phyloP scores from a whole-genome alignment of 208 protist species.

The Acanthamoeba sp. region DNA sequence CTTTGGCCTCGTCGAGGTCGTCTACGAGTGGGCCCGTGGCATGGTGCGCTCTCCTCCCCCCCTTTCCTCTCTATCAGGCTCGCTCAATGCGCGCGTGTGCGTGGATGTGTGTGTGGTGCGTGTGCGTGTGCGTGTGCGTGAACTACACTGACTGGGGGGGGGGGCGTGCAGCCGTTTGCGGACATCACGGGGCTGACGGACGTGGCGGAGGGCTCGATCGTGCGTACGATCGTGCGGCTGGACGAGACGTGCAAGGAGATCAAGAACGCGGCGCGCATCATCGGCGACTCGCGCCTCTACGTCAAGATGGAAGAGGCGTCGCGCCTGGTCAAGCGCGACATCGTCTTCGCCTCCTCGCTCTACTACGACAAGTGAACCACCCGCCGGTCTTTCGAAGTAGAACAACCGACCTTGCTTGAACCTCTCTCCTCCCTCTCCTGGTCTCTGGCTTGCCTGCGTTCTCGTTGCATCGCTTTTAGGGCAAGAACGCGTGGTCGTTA shows the following conservation, averaged over 20 bases:
- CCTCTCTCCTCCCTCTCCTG: no score
- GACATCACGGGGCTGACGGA: constrained; percentile 89
- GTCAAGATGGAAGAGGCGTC: constrained; percentile 87
- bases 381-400: no score
- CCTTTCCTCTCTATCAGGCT: no score
- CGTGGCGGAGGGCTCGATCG: constrained; percentile 89
- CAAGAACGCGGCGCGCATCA: constrained; percentile 90
- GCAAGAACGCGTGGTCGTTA: no score
- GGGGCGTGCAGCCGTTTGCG: constrained; percentile 79
- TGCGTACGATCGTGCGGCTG: constrained; percentile 88
- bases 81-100: no score
- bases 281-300: constrained; percentile 88
- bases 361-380: constrained; percentile 83
- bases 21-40: constrained; percentile 92
- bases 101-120: background rate
- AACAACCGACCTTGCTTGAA: no score
- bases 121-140: background rate
- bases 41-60: constrained; percentile 75
- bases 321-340: constrained; percentile 88
- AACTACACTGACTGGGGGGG: background rate
- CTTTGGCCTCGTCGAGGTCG: constrained; percentile 89
- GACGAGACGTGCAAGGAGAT: constrained; percentile 88
- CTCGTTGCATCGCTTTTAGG: no score
- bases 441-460: no score
- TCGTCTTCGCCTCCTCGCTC: constrained; percentile 89